Evolutionary conservation across 805 yeast species (phyloP), one percentile per base, ranked within the genome.

Genomic region (Candida jianshihensis): DNA sequence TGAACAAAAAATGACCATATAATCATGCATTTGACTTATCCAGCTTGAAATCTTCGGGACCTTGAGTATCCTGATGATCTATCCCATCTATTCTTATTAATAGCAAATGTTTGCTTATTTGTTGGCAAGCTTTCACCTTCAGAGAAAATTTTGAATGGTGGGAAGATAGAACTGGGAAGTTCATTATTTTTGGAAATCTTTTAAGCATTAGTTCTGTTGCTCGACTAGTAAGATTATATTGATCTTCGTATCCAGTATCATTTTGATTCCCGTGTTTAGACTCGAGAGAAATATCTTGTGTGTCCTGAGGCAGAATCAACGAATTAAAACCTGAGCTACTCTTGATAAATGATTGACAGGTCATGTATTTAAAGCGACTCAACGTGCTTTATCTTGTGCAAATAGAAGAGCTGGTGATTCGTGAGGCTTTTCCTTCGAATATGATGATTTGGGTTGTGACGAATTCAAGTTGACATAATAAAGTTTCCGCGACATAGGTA

Each of bases 1-100:
- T 40, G 18, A 3, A 46, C 41, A 31, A 46, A 32, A 14, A 53
- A 33, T 3, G 31, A 25, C 56, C 57, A 51, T 21, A 51, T 45
- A 1, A 38, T 26, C 11, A 48, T 29, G 4, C 34, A 22, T 16
- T 43, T 36, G 28, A 18, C 14, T 30, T 37, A 24, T 4, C 32
- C 26, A 11, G 6, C 13, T n/a, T 9, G 7, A 24, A 11, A 12
- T 5, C 5, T 24, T 24, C 13, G 10, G n/a, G 24, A 21, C 10
- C 24, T 21, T 21, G 24, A 21, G 24, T 11, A 7, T 21, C 11
- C 24, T 24, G 26, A 24, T 24, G 10, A 11, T 24, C 13, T 24
- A 16, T 20, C 25, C 8, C 16, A 8, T 11, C 7, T 24, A 18
- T 32, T 36, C 5, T 37, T n/a, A n/a, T n/a, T n/a, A n/a, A n/a